A percentile compares a stretch with the other conserved stretches of the same genome.
These are phyloP conservation scores for Graphilbum ipis-grandicollis DNA, from an alignment of 2,329 filamentous ascomycete genomes.

Conservation along the genomic window DNA sequence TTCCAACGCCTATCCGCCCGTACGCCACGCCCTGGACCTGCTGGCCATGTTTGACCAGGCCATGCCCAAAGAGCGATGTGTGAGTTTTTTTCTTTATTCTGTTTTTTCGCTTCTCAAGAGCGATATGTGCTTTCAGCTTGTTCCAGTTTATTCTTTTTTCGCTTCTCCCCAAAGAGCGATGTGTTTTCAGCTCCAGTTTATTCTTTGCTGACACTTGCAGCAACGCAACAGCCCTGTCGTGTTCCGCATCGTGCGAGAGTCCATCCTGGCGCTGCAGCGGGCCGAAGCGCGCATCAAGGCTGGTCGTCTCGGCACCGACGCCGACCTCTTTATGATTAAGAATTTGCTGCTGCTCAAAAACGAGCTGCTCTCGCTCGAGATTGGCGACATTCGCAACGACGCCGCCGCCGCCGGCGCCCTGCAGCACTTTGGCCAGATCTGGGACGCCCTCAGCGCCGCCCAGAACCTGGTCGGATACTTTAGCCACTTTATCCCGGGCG, in stretches of 20 bases:
- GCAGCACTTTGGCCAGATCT: constrained; percentile 48
- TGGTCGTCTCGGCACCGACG: constrained; percentile 44
- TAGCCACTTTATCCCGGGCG: constrained; percentile 36
- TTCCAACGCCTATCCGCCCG: constrained; percentile 39
- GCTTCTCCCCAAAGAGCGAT: background rate
- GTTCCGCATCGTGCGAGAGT: constrained; percentile 70
- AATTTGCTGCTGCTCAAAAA: constrained; percentile 92
- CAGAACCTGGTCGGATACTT: constrained; percentile 43
- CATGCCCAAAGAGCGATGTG: constrained; percentile 46
- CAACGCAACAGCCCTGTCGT: constrained; percentile 37
- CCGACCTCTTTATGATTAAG: constrained; percentile 83
- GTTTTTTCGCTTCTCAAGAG: background rate
- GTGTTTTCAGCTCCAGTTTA: background rate
- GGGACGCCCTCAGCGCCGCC: constrained; percentile 39
- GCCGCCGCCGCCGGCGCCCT: constrained; percentile 22
- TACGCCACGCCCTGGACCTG: constrained; percentile 40
- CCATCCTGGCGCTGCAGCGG: constrained; percentile 63
- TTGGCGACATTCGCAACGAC: constrained; percentile 45
- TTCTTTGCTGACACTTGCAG: constrained; percentile 12
- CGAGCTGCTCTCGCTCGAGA: constrained; percentile 89
- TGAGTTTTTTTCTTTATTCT: constrained; percentile 18
- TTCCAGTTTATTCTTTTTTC: background rate
- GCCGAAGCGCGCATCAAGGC: constrained; percentile 56
- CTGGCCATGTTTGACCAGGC: constrained; percentile 45
- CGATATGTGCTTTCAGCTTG: background rate